phyloP scores from a whole-genome alignment of 768 basidiomycete genomes.

The Mrakia frigida region DNA sequence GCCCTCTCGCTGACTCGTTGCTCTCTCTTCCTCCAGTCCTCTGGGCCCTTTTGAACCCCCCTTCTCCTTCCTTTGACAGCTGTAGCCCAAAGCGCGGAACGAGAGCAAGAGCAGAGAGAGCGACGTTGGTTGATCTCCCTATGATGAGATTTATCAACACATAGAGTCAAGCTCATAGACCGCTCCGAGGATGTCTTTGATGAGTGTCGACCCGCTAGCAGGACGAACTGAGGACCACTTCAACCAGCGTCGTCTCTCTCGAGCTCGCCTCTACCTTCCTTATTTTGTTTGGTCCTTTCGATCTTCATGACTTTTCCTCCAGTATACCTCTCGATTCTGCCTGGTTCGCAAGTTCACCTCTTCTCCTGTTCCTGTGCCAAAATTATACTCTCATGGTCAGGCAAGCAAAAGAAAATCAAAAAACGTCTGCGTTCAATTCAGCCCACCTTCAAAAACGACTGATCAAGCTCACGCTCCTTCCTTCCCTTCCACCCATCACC shows the following conservation, averaged over 20 bases:
- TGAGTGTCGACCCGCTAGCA: neutral
- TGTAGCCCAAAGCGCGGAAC: no score
- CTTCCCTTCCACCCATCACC: neutral
- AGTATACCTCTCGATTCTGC: no score
- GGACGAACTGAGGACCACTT: constrained; percentile 1
- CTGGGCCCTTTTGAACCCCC: neutral
- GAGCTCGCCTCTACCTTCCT: neutral
- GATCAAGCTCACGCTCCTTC: neutral
- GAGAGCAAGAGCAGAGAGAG: no score
- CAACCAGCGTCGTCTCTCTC: neutral
- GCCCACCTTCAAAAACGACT: neutral
- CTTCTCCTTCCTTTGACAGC: neutral
- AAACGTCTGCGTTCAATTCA: no score
- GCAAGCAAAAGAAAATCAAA: neutral
- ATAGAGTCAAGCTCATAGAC: constrained; percentile 32
- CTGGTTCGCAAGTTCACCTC: no score
- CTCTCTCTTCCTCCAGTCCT: neutral
- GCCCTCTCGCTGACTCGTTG: neutral
- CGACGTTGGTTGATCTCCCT: neutral
- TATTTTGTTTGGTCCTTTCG: neutral
- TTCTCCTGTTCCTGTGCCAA: neutral
- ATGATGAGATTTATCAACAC: constrained; percentile 32
- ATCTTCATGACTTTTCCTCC: no score
- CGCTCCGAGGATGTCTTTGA: constrained; percentile 5
- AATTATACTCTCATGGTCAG: no score